Evolutionary conservation across 129 eudicot species (phyloP), one percentile per base, ranked within the genome.

Genomic region (Flaveria ramosissima): DNA sequence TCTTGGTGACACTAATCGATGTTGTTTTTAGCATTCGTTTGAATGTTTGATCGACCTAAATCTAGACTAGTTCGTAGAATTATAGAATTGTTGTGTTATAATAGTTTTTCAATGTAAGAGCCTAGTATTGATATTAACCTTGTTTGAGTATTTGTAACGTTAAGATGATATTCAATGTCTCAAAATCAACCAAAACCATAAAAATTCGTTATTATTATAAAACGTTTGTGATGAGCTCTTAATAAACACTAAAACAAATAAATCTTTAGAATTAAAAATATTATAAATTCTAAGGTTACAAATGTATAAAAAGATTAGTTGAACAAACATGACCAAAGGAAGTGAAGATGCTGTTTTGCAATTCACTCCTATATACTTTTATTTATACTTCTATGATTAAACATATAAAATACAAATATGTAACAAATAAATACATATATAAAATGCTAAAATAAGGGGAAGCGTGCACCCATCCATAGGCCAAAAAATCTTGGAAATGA

Each of bases 391-490:
- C 1, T 9, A 20, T 56, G 63, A 56, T 19, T 19, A 9, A 56
- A 20, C n/a, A 7, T 1, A 51, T 51, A 16, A 14, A 53, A 53
- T 6, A 7, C 2, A 63, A 27, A 36, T 42, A 36, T 36, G 50
- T 19, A 17, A 26, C 32, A 52, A n/a, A 55, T 16, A 11, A 72
- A 48, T 24, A 42, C 57, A 57, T 59, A 61, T 14, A 57, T 12
- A 36, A 41, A 67, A 39, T 19, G 14, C 15, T 73, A 65, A 64
- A 64, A 36, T 80, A 73, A 64, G 45, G 75, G 51, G 61, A 80
- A 80, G 84, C 84, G 84, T 80, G 84, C 80, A 74, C 64, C 51
- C 68, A 72, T 62, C 50, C 61, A 72, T 62, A 72, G 74, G 61
- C 50, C 75, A 80, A 26, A 8, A 73, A 53, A 73, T 73, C 42